These are phyloP conservation scores for Penicillium olsonii DNA, from an alignment of 2,329 filamentous ascomycete species.

Conservation along the genomic window DNA sequence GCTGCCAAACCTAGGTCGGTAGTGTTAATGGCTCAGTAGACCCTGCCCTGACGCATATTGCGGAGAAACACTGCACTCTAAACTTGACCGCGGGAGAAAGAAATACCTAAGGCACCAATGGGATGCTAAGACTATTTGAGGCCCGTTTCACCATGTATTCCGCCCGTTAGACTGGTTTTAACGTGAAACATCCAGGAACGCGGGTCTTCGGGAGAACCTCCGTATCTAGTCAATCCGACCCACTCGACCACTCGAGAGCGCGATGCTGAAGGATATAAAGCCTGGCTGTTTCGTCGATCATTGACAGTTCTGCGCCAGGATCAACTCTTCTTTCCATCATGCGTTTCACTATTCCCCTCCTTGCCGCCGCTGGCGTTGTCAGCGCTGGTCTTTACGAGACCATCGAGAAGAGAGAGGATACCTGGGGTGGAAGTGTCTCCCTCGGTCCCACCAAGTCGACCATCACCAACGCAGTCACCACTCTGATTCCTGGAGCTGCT, in stretches of 20 bases:
- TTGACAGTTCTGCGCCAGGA: too few species aligned
- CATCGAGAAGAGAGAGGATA: slow-evolving; percentile 34
- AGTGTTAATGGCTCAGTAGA: neutral
- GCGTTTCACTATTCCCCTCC: slow-evolving; percentile 7
- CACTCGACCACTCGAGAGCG: neutral
- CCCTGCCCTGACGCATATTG: neutral
- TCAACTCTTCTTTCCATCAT: neutral
- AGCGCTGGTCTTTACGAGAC: slow-evolving; percentile 20
- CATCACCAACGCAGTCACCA: slow-evolving; percentile 44
- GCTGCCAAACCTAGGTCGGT: neutral
- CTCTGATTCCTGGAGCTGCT: slow-evolving; percentile 42
- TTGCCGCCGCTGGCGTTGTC: slow-evolving; percentile 9
- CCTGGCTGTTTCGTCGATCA: too few species aligned
- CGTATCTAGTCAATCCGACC: slow-evolving; percentile 4
- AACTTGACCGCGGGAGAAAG: too few species aligned
- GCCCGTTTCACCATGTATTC: neutral
- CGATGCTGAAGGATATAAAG: neutral
- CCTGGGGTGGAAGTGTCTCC: slow-evolving; percentile 43
- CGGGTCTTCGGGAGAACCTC: neutral
- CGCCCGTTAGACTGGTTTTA: slow-evolving; percentile 7
- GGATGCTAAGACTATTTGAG: neutral
- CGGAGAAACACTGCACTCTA: neutral
- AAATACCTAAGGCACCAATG: slow-evolving; percentile 15
- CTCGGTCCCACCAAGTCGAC: slow-evolving; percentile 41
- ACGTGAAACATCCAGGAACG: slow-evolving; percentile 7